Evolutionary conservation across 2,329 filamentous ascomycete species (phyloP).

Genomic region (Lasiodiplodia sp.): DNA sequence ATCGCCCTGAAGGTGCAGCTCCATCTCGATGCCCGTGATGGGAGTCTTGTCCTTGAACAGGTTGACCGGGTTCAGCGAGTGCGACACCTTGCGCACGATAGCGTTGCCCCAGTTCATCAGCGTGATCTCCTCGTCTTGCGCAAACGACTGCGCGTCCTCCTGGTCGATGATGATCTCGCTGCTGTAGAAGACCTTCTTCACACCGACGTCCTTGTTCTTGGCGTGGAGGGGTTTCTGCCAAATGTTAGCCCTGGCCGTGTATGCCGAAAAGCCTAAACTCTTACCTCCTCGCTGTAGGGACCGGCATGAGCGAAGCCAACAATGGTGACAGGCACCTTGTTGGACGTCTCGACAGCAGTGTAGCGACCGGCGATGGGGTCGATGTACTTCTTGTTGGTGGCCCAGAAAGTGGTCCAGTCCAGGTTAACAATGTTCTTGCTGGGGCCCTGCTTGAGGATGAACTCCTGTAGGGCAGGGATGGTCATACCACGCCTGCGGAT

Average conservation of each 20-base stretch:
- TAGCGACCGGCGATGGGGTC: conserved; percentile 57
- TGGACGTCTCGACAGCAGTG: conserved; percentile 67
- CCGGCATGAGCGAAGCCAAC: conserved; percentile 67
- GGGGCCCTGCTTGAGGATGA: conserved; percentile 84
- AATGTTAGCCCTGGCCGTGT: conserved; percentile 54
- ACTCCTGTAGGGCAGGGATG: conserved; percentile 78
- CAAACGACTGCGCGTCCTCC: conserved; percentile 81
- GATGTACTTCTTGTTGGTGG: conserved; percentile 62
- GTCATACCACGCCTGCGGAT: conserved; percentile 81
- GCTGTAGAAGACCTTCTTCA: conserved; percentile 84
- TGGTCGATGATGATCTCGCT: conserved; percentile 82
- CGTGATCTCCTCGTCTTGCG: conserved; percentile 87
- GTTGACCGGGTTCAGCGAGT: conserved; percentile 58
- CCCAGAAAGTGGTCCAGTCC: conserved; percentile 75
- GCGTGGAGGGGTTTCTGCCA: conserved; percentile 83
- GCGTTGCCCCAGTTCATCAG: conserved; percentile 97
- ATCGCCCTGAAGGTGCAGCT: conserved; percentile 91
- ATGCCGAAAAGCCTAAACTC: conserved; percentile 32
- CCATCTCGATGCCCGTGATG: conserved; percentile 76
- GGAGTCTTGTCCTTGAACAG: conserved; percentile 57
- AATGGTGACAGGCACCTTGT: conserved; percentile 74
- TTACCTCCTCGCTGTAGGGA: conserved; percentile 46
- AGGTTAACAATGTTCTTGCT: conserved; percentile 84
- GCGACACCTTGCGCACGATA: conserved; percentile 71
- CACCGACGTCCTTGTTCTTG: conserved; percentile 86